Conservation (phyloP, 2,329 filamentous ascomycete species). For the Fusarium udum region DNA sequence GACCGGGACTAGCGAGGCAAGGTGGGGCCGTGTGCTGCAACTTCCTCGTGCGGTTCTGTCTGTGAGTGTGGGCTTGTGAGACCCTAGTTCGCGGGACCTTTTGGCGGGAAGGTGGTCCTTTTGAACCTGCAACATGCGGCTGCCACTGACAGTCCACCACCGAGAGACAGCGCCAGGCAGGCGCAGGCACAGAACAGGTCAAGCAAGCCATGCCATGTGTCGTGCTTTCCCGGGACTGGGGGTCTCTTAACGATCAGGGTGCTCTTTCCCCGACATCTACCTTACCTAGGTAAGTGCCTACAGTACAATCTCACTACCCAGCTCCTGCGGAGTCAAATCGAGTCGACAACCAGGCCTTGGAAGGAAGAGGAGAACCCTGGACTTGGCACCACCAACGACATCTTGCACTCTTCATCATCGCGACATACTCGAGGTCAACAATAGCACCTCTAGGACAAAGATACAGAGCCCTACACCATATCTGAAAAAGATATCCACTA, state of each 20-base stretch:
- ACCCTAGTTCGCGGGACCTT: slow-evolving; percentile 43
- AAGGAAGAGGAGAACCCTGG: slow-evolving; percentile 19
- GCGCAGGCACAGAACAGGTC: slow-evolving; percentile 23
- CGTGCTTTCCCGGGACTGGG: slow-evolving; percentile 20
- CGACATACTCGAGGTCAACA: not conserved
- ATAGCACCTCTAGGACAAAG: not conserved
- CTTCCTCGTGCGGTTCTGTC: slow-evolving; percentile 40
- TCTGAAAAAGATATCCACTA: slow-evolving; percentile 8
- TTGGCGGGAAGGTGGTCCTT: slow-evolving; percentile 42
- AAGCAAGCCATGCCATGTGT: slow-evolving; percentile 35
- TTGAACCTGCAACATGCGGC: slow-evolving; percentile 34
- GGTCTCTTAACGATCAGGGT: slow-evolving; percentile 16
- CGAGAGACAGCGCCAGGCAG: not conserved
- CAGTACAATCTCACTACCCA: not conserved
- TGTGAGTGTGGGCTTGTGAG: slow-evolving; percentile 29
- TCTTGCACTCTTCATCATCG: slow-evolving; percentile 2
- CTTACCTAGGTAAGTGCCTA: not conserved
- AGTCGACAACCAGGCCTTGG: slow-evolving; percentile 10
- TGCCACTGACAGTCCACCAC: slow-evolving; percentile 7
- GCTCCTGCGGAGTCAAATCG: slow-evolving; percentile 5
- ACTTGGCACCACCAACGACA: slow-evolving; percentile 19
- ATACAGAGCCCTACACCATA: slow-evolving; percentile 15
- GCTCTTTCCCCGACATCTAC: slow-evolving; percentile 25
- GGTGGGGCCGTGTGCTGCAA: slow-evolving; percentile 30
- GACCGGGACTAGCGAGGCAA: slow-evolving; percentile 36